These are phyloP conservation scores for Hypoxylon crocopeplum DNA, from an alignment of 495 filamentous ascomycete genomes.

Conservation along the genomic window DNA sequence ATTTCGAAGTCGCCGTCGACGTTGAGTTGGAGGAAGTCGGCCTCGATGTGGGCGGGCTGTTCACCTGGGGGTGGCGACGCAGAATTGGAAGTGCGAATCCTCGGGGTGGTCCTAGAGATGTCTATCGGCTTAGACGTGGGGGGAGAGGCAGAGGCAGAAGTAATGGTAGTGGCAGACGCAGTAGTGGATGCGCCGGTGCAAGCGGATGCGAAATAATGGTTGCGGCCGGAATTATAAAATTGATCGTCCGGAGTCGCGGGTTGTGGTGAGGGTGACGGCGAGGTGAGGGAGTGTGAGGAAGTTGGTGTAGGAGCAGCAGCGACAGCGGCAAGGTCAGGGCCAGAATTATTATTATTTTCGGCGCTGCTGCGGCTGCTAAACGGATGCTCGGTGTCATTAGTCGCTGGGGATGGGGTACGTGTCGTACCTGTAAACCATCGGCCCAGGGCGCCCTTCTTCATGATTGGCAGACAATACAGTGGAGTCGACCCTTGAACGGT, in stretches of 20 bases:
- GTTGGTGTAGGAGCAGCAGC: slow-evolving; percentile 40
- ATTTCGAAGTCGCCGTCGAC: slow-evolving; percentile 51
- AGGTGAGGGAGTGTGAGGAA: slow-evolving; percentile 44
- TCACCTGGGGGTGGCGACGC: slow-evolving; percentile 35
- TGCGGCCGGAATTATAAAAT: slow-evolving; percentile 40
- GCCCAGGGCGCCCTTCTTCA: slow-evolving; percentile 39
- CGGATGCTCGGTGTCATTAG: slow-evolving; percentile 43
- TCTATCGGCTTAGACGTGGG: slow-evolving; percentile 44
- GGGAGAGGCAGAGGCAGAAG: slow-evolving; percentile 15
- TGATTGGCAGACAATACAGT: slow-evolving; percentile 38
- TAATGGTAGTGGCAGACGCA: background rate
- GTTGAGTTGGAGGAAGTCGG: slow-evolving; percentile 34
- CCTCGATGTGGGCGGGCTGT: slow-evolving; percentile 13
- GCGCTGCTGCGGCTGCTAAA: slow-evolving; percentile 41
- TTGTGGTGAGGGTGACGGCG: slow-evolving; percentile 47
- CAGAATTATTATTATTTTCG: slow-evolving; percentile 42
- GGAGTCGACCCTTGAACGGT: slow-evolving; percentile 28
- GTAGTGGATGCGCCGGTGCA: slow-evolving; percentile 10
- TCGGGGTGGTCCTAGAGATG: slow-evolving; percentile 29
- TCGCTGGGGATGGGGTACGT: slow-evolving; percentile 39
- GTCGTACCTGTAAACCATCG: slow-evolving; percentile 42
- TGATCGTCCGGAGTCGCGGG: slow-evolving; percentile 52
- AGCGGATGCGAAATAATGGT: slow-evolving; percentile 33
- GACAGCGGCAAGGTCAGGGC: slow-evolving; percentile 19
- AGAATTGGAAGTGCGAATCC: slow-evolving; percentile 32